phyloP scores from a whole-genome alignment of 805 yeast genomes.

The Nakazawaea holstii region DNA sequence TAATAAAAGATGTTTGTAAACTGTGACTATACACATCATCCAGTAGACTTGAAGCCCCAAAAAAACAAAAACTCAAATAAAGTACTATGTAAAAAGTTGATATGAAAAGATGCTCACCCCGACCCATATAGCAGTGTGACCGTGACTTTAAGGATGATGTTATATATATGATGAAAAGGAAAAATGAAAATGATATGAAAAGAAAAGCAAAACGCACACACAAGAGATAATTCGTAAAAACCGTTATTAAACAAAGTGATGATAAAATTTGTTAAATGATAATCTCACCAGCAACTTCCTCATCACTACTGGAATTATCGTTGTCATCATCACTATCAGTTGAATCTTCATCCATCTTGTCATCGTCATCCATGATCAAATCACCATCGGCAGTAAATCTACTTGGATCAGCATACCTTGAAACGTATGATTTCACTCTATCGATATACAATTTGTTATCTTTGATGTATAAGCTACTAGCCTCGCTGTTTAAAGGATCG shows the following conservation, averaged over 20 bases:
- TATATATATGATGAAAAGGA: too few relatives aligned
- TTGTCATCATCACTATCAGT: slow-evolving; percentile 22
- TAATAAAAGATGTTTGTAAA: too few relatives aligned
- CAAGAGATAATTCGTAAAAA: not conserved
- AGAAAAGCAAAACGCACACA: not conserved
- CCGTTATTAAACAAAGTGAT: not conserved
- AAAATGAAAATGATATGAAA: not conserved
- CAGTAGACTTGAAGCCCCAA: too few relatives aligned
- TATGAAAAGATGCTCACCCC: too few relatives aligned
- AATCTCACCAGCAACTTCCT: slow-evolving; percentile 29
- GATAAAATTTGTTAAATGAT: slow-evolving; percentile 5
- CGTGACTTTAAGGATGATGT: not conserved
- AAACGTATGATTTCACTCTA: slow-evolving; percentile 69
- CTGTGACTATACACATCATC: too few relatives aligned
- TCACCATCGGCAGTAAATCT: slow-evolving; percentile 22
- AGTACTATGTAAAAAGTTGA: too few relatives aligned
- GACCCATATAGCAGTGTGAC: too few relatives aligned
- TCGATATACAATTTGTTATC: slow-evolving; percentile 63
- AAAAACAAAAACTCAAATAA: too few relatives aligned
- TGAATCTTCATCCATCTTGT: slow-evolving; percentile 18
- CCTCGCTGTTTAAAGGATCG: slow-evolving; percentile 90
- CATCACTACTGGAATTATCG: slow-evolving; percentile 22
- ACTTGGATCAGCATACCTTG: slow-evolving; percentile 52
- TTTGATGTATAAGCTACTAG: slow-evolving; percentile 70
- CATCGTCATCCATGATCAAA: slow-evolving; percentile 18